Evolutionary conservation across 352 stramenopile species (phyloP).

Genomic region (Phytophthora pistaciae): DNA sequence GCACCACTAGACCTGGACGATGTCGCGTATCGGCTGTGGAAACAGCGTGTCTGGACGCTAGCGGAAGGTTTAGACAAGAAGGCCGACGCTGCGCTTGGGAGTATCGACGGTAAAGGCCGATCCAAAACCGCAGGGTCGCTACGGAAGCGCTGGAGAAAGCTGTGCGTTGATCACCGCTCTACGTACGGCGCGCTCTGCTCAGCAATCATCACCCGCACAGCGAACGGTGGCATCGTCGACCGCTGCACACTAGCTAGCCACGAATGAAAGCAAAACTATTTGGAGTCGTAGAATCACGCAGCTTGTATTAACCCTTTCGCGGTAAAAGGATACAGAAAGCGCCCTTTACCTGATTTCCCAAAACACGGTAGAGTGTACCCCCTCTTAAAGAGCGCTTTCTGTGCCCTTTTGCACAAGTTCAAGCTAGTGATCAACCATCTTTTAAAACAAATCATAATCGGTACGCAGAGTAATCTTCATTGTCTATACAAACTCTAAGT

Average conservation of each 20-base stretch:
- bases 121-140: slow-evolving; percentile 13
- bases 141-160: slow-evolving; percentile 17
- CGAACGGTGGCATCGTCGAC: slow-evolving; percentile 5
- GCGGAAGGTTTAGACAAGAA: slow-evolving; percentile 18
- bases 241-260: background rate
- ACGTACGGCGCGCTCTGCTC: slow-evolving; percentile 13
- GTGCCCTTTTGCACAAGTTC: too few species aligned
- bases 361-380: too few species aligned
- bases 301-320: too few species aligned
- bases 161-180: background rate
- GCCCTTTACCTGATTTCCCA: too few species aligned
- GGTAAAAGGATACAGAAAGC: too few species aligned
- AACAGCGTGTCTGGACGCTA: slow-evolving; percentile 17
- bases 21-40: slow-evolving; percentile 17
- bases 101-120: slow-evolving; percentile 7
- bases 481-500: too few species aligned
- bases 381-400: too few species aligned
- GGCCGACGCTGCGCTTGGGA: slow-evolving; percentile 1
- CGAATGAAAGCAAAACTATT: too few species aligned
- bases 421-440: too few species aligned
- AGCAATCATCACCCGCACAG: slow-evolving; percentile 15
- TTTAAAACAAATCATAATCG: too few species aligned
- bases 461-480: too few species aligned
- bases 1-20: background rate
- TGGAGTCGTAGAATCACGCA: too few species aligned